Evolutionary conservation across 257 asterid species (phyloP).

Genomic region (Prunella vulgaris): DNA sequence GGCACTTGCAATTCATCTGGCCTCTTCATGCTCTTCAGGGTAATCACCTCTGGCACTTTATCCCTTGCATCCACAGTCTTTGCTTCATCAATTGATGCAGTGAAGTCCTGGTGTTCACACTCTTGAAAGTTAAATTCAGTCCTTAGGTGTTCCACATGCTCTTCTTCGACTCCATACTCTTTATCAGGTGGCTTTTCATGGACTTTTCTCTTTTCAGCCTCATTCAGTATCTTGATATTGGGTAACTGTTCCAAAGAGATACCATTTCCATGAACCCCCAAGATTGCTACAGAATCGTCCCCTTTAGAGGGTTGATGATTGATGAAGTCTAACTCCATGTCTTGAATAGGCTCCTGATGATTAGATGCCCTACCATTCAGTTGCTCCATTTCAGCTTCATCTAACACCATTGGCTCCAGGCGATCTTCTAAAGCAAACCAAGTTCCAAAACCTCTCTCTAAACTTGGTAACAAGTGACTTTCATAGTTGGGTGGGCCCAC

Average conservation of each 20-base stretch:
- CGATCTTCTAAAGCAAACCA: slow-evolving; percentile 49
- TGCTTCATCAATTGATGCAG: slow-evolving; percentile 26
- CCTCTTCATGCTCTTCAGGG: slow-evolving; percentile 27
- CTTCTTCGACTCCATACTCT: slow-evolving; percentile 20
- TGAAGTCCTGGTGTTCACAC: slow-evolving; percentile 23
- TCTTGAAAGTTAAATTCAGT: slow-evolving; percentile 15
- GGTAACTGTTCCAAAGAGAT: slow-evolving; percentile 6
- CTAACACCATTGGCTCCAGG: slow-evolving; percentile 56
- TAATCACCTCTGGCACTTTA: slow-evolving; percentile 24
- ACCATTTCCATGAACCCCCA: slow-evolving; percentile 10
- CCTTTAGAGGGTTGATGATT: slow-evolving; percentile 16
- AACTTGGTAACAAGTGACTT: slow-evolving; percentile 19
- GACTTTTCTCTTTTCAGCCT: slow-evolving; percentile 15
- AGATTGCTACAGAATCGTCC: slow-evolving; percentile 10
- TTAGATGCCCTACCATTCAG: slow-evolving; percentile 24
- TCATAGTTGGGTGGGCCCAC: slow-evolving; percentile 14
- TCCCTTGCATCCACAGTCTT: slow-evolving; percentile 19
- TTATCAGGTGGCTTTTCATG: slow-evolving; percentile 27
- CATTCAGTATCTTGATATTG: slow-evolving; percentile 1
- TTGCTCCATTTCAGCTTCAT: slow-evolving; percentile 36
- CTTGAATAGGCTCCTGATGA: slow-evolving; percentile 24
- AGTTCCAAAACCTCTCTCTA: slow-evolving; percentile 36
- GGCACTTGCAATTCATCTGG: slow-evolving; percentile 29
- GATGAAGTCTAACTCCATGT: neutral
- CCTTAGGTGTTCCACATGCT: slow-evolving; percentile 17